These are phyloP conservation scores for Warburgia ugandensis DNA, from an alignment of 164 flowering plant species.

Conservation along the genomic window DNA sequence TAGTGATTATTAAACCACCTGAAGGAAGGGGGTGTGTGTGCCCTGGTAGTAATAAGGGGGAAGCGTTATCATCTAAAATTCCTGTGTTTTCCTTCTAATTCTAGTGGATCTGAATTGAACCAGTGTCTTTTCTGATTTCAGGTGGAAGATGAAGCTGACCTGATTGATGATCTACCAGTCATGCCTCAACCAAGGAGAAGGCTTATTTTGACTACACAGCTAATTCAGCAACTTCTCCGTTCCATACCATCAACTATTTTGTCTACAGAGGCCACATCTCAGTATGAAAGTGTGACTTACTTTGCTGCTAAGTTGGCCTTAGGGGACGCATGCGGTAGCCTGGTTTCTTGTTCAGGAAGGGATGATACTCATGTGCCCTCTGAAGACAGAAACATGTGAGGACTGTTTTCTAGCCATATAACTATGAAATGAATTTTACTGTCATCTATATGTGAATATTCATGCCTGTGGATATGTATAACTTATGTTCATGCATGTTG, in stretches of 20 bases:
- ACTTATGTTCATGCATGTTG: neutral
- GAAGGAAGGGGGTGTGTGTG: no score
- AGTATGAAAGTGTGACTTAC: constrained; percentile 39
- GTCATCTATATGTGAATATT: neutral
- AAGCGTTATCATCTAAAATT: no score
- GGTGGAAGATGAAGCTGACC: constrained; percentile 48
- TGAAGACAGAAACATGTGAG: constrained; percentile 39
- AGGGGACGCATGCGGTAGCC: constrained; percentile 78
- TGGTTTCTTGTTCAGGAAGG: constrained; percentile 21
- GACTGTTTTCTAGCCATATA: neutral
- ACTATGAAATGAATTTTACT: neutral
- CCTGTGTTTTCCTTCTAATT: constrained; percentile 2
- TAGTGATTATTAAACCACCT: no score
- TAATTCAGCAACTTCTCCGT: constrained; percentile 61
- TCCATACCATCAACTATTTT: constrained; percentile 49
- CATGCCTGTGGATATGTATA: neutral
- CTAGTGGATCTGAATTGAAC: constrained; percentile 1
- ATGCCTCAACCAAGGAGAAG: constrained; percentile 47
- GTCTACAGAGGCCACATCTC: constrained; percentile 37
- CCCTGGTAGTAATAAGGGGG: no score
- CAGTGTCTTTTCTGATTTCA: constrained; percentile 19
- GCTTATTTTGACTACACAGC: constrained; percentile 61
- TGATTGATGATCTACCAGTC: constrained; percentile 30
- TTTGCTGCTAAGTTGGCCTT: constrained; percentile 46
- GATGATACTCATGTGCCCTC: constrained; percentile 17